phyloP scores from a whole-genome alignment of 208 protist genomes.

The Leishmania lainsoni region DNA sequence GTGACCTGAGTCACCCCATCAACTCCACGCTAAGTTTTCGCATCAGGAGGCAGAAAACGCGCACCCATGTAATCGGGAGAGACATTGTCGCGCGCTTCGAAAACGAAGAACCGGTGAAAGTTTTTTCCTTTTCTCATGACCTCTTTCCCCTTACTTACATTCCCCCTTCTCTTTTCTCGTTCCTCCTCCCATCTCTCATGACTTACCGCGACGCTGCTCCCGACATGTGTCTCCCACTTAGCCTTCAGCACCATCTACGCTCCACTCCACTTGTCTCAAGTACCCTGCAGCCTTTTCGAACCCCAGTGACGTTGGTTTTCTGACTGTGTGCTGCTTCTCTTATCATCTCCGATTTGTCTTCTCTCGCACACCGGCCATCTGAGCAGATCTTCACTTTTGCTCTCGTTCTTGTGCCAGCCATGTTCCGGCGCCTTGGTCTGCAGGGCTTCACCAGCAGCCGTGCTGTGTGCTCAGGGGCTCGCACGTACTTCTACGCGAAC shows the following conservation, averaged over 20 bases:
- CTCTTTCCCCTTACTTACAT: not conserved
- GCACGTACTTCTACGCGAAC: constrained; percentile 74
- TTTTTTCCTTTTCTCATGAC: not conserved
- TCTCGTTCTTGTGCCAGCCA: constrained; percentile 8
- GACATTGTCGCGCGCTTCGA: not conserved
- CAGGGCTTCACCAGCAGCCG: constrained; percentile 17
- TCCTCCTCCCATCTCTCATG: not conserved
- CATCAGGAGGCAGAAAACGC: not conserved
- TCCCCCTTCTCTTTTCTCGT: too few species aligned
- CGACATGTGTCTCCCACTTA: not conserved
- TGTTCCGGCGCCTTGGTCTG: constrained; percentile 63
- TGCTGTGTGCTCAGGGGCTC: constrained; percentile 22
- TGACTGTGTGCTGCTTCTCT: not conserved
- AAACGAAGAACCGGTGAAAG: not conserved
- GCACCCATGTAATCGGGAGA: not conserved
- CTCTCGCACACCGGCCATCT: not conserved
- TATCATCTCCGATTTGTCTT: not conserved
- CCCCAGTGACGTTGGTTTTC: not conserved
- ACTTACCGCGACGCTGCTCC: not conserved
- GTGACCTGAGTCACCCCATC: not conserved
- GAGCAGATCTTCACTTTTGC: not conserved
- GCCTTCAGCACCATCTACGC: not conserved
- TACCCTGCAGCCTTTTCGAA: not conserved
- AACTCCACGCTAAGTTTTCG: not conserved
- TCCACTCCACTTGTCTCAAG: not conserved